These are phyloP conservation scores for Melastoma malabathricum DNA, from an alignment of 345 rosid species.

Conservation along the genomic window DNA sequence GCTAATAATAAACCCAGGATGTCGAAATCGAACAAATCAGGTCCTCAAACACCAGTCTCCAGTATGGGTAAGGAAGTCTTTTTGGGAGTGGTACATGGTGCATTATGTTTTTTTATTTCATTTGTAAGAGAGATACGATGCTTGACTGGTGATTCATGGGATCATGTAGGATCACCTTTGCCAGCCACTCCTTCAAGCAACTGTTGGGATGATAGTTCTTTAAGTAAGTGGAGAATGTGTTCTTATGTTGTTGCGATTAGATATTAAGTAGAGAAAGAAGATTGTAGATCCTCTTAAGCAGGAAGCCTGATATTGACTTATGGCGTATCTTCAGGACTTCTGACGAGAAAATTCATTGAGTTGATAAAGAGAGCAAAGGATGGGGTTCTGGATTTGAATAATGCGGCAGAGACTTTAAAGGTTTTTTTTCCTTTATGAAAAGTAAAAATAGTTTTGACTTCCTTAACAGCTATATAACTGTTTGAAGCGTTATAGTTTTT, in stretches of 20 bases:
- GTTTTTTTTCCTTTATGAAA: constrained; percentile 18
- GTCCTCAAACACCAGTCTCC: constrained; percentile 61
- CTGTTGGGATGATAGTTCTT: constrained; percentile 95
- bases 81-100: neutral
- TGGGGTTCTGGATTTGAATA: constrained; percentile 81
- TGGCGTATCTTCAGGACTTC: constrained; percentile 39
- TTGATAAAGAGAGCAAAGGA: constrained; percentile 73
- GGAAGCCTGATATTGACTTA: neutral
- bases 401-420: constrained; percentile 86
- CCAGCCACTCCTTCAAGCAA: constrained; percentile 69
- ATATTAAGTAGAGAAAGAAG: too few species aligned
- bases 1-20: constrained; percentile 42
- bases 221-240: constrained; percentile 34
- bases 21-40: constrained; percentile 38
- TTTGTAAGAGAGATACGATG: constrained; percentile 1
- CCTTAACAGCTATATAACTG: too few species aligned
- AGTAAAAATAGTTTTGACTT: neutral
- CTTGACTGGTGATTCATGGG: constrained; percentile 10
- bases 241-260: too few species aligned
- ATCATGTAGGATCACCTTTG: constrained; percentile 55
- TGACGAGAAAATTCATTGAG: constrained; percentile 81
- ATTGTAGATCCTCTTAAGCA: neutral
- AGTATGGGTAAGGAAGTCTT: constrained; percentile 39
- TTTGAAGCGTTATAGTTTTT: too few species aligned
- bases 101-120: neutral